These are phyloP conservation scores for Nicotiana benthamiana DNA, from an alignment of 257 asterid genomes.

Conservation along the genomic window DNA sequence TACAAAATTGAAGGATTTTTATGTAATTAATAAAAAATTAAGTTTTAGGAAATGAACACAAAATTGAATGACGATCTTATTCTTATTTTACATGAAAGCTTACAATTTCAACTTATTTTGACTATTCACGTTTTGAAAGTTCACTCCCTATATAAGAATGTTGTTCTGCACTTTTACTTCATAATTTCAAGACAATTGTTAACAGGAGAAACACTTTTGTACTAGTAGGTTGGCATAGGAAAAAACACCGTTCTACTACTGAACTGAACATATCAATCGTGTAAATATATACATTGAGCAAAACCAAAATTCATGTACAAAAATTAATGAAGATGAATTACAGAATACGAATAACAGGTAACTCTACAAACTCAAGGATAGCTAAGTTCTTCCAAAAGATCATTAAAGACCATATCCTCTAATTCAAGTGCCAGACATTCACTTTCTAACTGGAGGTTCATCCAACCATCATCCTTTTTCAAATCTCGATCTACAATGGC, in stretches of 20 bases:
- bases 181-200: too few relatives aligned
- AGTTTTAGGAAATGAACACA: too few relatives aligned
- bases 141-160: too few relatives aligned
- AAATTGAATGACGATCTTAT: too few relatives aligned
- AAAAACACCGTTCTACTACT: background rate
- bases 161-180: too few relatives aligned
- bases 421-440: conserved; percentile 52
- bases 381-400: conserved; percentile 50
- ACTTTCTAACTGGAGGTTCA: conserved; percentile 69
- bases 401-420: conserved; percentile 56
- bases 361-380: conserved; percentile 14
- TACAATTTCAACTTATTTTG: too few relatives aligned
- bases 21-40: too few relatives aligned
- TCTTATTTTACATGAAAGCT: too few relatives aligned
- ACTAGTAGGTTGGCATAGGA: background rate
- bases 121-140: too few relatives aligned
- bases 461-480: conserved; percentile 52
- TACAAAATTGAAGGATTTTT: too few relatives aligned
- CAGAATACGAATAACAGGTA: background rate
- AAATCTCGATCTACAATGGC: conserved; percentile 36
- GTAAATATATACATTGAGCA: background rate
- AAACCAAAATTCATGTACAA: conserved; percentile 14
- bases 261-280: background rate
- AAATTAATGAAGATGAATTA: background rate
- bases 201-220: too few relatives aligned